Conservation (phyloP, 495 filamentous ascomycete species). For the Choiromyces venosus region DNA sequence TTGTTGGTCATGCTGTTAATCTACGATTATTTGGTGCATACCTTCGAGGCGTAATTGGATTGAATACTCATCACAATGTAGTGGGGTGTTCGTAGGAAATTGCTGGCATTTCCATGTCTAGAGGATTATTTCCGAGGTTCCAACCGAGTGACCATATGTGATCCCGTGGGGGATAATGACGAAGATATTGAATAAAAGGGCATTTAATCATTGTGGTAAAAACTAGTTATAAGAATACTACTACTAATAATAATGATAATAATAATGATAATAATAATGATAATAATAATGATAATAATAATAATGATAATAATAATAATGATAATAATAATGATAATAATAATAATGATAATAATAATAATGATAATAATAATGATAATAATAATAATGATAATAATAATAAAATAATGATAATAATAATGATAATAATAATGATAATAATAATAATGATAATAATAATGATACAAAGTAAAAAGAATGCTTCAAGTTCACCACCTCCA, state of each 20-base stretch:
- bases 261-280: background rate
- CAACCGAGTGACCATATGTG: background rate
- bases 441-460: background rate
- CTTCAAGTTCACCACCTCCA: background rate
- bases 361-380: background rate
- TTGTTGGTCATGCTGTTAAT: no score
- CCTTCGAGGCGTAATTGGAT: no score
- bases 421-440: background rate
- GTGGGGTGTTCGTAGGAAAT: background rate
- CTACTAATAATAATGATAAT: background rate
- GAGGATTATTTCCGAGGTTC: no score
- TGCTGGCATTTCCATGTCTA: background rate
- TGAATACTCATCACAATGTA: no score
- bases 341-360: background rate
- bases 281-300: background rate
- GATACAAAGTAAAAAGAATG: background rate
- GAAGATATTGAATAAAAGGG: background rate
- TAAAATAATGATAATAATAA: background rate
- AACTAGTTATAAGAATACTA: background rate
- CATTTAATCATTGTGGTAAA: background rate
- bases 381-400: no score
- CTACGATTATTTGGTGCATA: no score
- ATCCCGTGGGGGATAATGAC: background rate
- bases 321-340: background rate
- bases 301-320: background rate